phyloP scores from a whole-genome alignment of 306 rosid species.

The Ammopiptanthus mongolicus region DNA sequence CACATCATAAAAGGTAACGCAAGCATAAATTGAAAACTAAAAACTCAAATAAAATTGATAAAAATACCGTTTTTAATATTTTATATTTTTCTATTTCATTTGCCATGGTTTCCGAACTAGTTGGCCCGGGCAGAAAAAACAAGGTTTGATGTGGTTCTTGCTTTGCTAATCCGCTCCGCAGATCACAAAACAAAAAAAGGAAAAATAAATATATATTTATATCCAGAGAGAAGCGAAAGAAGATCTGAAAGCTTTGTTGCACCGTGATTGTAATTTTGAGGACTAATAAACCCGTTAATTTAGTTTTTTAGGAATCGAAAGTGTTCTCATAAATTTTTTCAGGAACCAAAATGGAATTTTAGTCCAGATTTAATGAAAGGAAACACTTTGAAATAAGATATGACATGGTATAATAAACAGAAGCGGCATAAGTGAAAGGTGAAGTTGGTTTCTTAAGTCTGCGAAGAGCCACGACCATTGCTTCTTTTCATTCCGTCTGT shows the following conservation, averaged over 20 bases:
- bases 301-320: no score
- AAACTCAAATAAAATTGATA: not conserved
- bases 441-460: slow-evolving; percentile 39
- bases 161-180: not conserved
- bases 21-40: slow-evolving; percentile 17
- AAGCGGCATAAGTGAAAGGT: slow-evolving; percentile 36
- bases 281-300: no score
- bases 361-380: no score
- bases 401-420: slow-evolving; percentile 48
- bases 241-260: slow-evolving; percentile 42
- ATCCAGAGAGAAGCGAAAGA: not conserved
- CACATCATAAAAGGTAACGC: not conserved
- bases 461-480: slow-evolving; percentile 73
- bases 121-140: slow-evolving; percentile 7
- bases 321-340: no score
- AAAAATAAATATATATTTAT: not conserved
- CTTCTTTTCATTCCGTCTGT: not conserved
- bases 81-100: not conserved
- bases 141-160: slow-evolving; percentile 19
- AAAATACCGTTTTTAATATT: not conserved
- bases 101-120: not conserved
- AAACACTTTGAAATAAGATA: no score
- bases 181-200: not conserved
- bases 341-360: no score
- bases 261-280: no score